Evolutionary conservation across 495 filamentous ascomycete species (phyloP), one percentile per base, ranked within the genome.

Genomic region (Astrothelium macrocarpum): DNA sequence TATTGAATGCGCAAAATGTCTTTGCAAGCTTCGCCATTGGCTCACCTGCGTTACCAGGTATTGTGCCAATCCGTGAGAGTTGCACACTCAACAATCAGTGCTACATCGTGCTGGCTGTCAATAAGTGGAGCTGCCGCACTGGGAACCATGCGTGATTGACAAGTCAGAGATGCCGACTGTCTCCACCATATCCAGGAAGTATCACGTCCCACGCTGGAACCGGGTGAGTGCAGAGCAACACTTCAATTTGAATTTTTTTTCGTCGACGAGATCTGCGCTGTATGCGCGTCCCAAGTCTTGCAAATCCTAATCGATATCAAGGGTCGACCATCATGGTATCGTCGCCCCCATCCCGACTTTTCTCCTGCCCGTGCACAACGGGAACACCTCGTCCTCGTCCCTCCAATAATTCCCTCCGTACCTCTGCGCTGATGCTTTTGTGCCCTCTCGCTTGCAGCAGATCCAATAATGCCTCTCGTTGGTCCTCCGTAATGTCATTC

Each of bases 401-500:
- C 46, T 89, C 91, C 42, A 97, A 74, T 66, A 98, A 74, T 76
- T 98, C 93, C 70, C 93, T 87, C 70, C 94, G 78, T 29, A 97
- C 90, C 71, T 97, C 94, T 0, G 94, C 90, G 2, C 90, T 90
- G 70, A 98, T 95, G 61, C 85, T 82, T 66, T 87, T 85, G 76
- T 98, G 94, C 9, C 93, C 93, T 64, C 90, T 86, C 32, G 85
- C 86, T 46, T 93, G 75, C n/a, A 98, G 75, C 59, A 97, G 76
- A 78, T 98, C 94, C 34, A 98, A 74, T 61, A 98, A 77, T 2
- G 91, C 90, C 72, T 98, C 94, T 67, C 94, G 79, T 80, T 95
- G 91, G 67, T 96, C 91, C 73, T 96, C 90, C 25, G 90, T 92
- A 73, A 93, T 88, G 73, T 93, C 89, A 70, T 97, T 95, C 66